phyloP scores from a whole-genome alignment of 2,329 filamentous ascomycete genomes.

The Keithomyces neogunnii region DNA sequence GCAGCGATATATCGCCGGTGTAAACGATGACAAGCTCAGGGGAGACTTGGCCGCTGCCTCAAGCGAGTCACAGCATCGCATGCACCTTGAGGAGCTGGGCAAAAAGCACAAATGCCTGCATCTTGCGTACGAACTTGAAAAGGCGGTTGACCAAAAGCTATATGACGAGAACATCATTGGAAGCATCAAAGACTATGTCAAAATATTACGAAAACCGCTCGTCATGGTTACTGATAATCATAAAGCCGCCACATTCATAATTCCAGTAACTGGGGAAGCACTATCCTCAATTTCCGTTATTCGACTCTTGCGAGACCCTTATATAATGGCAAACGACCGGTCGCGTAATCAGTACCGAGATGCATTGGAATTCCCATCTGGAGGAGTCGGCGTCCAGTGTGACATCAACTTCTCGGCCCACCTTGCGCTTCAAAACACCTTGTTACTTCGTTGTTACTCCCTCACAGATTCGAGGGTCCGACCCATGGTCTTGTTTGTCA shows the following conservation, averaged over 20 bases:
- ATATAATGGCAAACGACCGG: constrained; percentile 40
- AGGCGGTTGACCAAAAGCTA: constrained; percentile 37
- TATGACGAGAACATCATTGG: constrained; percentile 30
- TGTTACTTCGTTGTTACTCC: constrained; percentile 75
- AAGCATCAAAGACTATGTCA: constrained; percentile 40
- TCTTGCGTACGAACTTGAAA: constrained; percentile 47
- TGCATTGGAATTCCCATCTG: constrained; percentile 68
- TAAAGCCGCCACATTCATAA: constrained; percentile 14
- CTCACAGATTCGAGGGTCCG: constrained; percentile 69
- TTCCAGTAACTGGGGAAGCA: constrained; percentile 28
- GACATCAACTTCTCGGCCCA: constrained; percentile 89
- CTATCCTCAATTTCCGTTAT: constrained; percentile 32
- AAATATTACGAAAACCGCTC: constrained; percentile 35
- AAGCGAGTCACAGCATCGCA: constrained; percentile 7
- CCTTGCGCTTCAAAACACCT: constrained; percentile 75
- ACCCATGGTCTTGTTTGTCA: constrained; percentile 75
- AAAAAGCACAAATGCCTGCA: constrained; percentile 47
- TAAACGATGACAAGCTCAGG: constrained; percentile 38
- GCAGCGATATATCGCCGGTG: constrained; percentile 43
- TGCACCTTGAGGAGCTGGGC: constrained; percentile 32
- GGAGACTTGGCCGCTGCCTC: constrained; percentile 24
- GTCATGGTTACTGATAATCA: constrained; percentile 7
- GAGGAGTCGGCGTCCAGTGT: constrained; percentile 72
- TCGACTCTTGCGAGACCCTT: constrained; percentile 37
- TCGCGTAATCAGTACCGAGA: constrained; percentile 47